Evolutionary conservation across 768 basidiomycete genomes (phyloP).

Genomic region (Fomitopsis pulvina): DNA sequence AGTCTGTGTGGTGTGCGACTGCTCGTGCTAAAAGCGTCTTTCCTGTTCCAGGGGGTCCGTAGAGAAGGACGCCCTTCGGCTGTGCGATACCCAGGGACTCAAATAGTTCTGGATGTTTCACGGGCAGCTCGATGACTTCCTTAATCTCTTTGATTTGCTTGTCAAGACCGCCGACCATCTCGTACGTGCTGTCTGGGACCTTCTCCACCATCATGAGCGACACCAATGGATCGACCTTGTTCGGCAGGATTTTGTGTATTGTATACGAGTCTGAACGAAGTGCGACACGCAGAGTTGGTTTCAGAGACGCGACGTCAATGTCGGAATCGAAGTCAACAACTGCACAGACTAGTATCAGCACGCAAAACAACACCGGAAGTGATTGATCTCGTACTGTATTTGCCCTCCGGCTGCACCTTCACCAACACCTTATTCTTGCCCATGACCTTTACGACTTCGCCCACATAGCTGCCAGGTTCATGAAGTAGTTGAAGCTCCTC

Average conservation of each 20-base stretch:
- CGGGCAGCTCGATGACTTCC: slow-evolving; percentile 96
- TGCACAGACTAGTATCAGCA: slow-evolving; percentile 23
- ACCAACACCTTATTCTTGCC: slow-evolving; percentile 98
- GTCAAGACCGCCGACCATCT: slow-evolving; percentile 99
- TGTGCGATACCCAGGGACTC: slow-evolving; percentile 95
- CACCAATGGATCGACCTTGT: slow-evolving; percentile 97
- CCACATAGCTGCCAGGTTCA: slow-evolving; percentile 96
- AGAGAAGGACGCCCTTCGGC: slow-evolving; percentile 92
- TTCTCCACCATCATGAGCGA: slow-evolving; percentile 99
- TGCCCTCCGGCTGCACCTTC: slow-evolving; percentile 97
- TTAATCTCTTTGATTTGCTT: slow-evolving; percentile 99
- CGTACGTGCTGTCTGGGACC: slow-evolving; percentile 97
- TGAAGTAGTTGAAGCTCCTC: slow-evolving; percentile 92
- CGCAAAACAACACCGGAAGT: neutral
- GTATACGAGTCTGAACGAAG: slow-evolving; percentile 95
- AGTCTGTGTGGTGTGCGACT: slow-evolving; percentile 96
- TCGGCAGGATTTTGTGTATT: slow-evolving; percentile 93
- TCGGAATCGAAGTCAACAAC: slow-evolving; percentile 92
- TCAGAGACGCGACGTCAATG: slow-evolving; percentile 74
- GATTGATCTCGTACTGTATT: slow-evolving; percentile 73
- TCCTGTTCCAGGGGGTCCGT: slow-evolving; percentile 94
- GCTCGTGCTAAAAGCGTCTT: slow-evolving; percentile 94
- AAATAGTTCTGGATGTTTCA: slow-evolving; percentile 96
- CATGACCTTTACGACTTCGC: slow-evolving; percentile 98
- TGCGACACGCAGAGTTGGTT: slow-evolving; percentile 85